Evolutionary conservation across 2,329 filamentous ascomycete genomes (phyloP).

Genomic region (Curvularia hawaiiensis): DNA sequence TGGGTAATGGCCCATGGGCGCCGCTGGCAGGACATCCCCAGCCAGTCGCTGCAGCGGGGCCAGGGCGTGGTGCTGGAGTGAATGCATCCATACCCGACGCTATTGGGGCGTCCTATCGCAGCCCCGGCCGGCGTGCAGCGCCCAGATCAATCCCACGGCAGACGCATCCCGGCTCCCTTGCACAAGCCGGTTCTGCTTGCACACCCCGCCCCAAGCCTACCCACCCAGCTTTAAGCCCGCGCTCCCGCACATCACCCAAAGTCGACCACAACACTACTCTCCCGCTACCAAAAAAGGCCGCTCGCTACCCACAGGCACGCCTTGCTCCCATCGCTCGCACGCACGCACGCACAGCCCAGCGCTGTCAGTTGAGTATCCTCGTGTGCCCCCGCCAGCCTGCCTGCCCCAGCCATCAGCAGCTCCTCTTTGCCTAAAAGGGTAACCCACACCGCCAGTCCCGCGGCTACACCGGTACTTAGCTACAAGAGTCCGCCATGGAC

Average conservation of each 20-base stretch:
- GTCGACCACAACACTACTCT: conserved; percentile 11
- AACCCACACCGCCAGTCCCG: conserved; percentile 48
- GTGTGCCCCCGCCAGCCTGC: neutral
- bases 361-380: conserved; percentile 15
- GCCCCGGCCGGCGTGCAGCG: conserved; percentile 23
- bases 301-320: conserved; percentile 10
- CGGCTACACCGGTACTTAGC: conserved; percentile 48
- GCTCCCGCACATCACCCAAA: conserved; percentile 31
- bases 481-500: conserved; percentile 49
- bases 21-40: conserved; percentile 21
- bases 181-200: conserved; percentile 14
- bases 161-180: conserved; percentile 6
- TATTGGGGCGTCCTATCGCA: conserved; percentile 42
- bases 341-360: conserved; percentile 10
- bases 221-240: conserved; percentile 29
- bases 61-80: conserved; percentile 16
- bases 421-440: conserved; percentile 41
- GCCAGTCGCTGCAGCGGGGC: conserved; percentile 29
- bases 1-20: conserved; percentile 13
- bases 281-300: conserved; percentile 2
- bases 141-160: conserved; percentile 33
- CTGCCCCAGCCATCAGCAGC: neutral
- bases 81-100: conserved; percentile 44
- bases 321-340: conserved; percentile 14
- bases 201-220: conserved; percentile 17